Base-by-base conservation (phyloP, 306 rosid species). In the Pyrus communis region DNA sequence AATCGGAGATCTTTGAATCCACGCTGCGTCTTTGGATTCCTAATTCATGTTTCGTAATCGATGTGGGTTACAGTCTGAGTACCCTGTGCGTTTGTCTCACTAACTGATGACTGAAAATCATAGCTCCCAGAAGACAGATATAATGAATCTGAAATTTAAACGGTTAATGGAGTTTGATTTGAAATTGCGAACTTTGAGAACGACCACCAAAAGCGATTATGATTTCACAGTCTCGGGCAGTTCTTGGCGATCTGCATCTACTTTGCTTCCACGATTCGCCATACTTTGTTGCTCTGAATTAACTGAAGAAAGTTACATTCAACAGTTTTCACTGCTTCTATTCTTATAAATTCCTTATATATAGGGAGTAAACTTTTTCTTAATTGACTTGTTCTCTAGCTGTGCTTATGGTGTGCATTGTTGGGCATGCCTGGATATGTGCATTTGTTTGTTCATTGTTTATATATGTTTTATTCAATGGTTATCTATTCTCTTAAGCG, bases 1-100 rank as follows among this genome's bases (percentile, higher is more conserved):
- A 18, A 31, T 51, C 10, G 27, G 40, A 25, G 60, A 74, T 82
- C 87, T 81, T 72, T 75, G 65, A 59, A 63, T 84, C 65, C 40
- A 7, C 8, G 64, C n/a, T 28, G 63, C 18, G 43, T 67, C 11
- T 45, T 13, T 68, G 15, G 81, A 58, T 59, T 49, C 67, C 71
- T 43, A 43, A 18, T 54, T 30, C 6, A 10, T 40, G 40, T 11
- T 22, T 45, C 40, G 10, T 3, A 28, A 18, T 11, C 52, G 35
- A 49, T 52, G 19, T 28, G 21, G 38, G 46, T 31, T 59, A 40
- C 42, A 35, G 42, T 27, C 33, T 51, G 74, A 72, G 21, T 40
- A 63, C 58, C 28, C 73, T 63, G 33, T 75, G 25, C 35, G 52
- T 38, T 67, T 38, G 30, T 67, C 42, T 63, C 42, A 3, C 30